Base-by-base conservation (phyloP, 2,329 filamentous ascomycete species). In the Pestalotiopsis sp. region DNA sequence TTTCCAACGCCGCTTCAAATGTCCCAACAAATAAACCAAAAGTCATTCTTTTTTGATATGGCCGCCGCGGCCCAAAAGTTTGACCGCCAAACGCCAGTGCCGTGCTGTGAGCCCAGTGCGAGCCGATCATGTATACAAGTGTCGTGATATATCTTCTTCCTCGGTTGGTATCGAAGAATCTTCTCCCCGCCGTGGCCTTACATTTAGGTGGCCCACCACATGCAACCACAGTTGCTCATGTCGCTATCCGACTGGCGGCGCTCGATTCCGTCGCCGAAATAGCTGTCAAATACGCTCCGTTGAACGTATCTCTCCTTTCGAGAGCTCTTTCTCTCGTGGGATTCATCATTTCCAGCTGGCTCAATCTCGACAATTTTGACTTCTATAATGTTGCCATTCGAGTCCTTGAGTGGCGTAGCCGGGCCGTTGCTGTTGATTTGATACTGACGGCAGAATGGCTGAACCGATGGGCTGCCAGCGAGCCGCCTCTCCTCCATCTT, bases 401-500 rank as follows among this genome's bases (percentile, higher is more conserved):
- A 73, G 59, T 84, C 80, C 2, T 73, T 60, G 12, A 83, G 72
- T 2, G 81, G 79, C 20, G 73, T 71, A 2, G 80, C 81, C 20
- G 77, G 76, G 6, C 83, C 83, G 13, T 81, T 75, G 0, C 78
- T 74, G 17, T 76, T 72, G 12, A 90, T 82, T 69, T 82, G 76
- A 38, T 86, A 82, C 71, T 88, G 85, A 4, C 81, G 81, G 69
- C 87, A 89, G 38, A 74, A 81, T 0, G 86, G 81, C 14, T 77
- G 71, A 1, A 77, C 73, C 1, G 79, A 74, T 17, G 77, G 73
- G 9, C 76, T 69, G 23, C 71, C 74, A 6, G 75, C 67, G 20
- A 83, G 76, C 17, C 87, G 86, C 14, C 85, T 83, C 75, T 90
- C 88, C 65, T 86, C 79, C 57, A 90, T 78, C 73, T 89, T 89